A percentile compares a stretch with the other conserved stretches of the same genome.
Evolutionary conservation across 2,329 filamentous ascomycete genomes (phyloP).

Genomic region (Penicillium polonicum): DNA sequence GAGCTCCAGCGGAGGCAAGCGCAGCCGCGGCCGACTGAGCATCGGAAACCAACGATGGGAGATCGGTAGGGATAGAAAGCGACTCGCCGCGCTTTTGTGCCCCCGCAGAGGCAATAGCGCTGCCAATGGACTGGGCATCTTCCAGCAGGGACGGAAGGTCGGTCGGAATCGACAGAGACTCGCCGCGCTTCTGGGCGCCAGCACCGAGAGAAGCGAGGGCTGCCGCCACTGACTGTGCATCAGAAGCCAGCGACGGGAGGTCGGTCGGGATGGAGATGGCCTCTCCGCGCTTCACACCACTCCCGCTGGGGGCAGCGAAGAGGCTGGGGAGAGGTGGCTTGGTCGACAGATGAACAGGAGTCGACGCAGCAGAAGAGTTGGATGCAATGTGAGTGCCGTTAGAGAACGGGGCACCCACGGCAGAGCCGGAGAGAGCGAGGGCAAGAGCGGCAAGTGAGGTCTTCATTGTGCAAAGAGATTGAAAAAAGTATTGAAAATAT

Average conservation of each 20-base stretch:
- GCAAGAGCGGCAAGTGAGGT: conserved; percentile 13
- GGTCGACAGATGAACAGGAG: conserved; percentile 6
- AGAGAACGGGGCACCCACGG: conserved; percentile 17
- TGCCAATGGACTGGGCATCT: conserved; percentile 11
- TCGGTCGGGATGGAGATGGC: conserved; percentile 9
- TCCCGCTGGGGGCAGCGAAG: not conserved
- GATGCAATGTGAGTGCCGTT: conserved; percentile 10
- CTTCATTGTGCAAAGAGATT: conserved; percentile 16
- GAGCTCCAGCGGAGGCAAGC: not conserved
- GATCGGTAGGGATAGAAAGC: conserved; percentile 9
- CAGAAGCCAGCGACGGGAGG: conserved; percentile 9
- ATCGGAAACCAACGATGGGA: conserved; percentile 8
- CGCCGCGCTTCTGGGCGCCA: conserved; percentile 8
- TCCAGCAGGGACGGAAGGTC: conserved; percentile 9
- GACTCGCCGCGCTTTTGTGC: conserved; percentile 9
- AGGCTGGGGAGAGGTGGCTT: conserved; percentile 1
- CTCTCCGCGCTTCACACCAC: conserved; percentile 6
- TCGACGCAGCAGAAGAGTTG: conserved; percentile 3
- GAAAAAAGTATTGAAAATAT: not conserved
- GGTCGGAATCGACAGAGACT: conserved; percentile 6
- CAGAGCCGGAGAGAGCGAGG: conserved; percentile 17
- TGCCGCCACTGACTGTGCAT: not conserved
- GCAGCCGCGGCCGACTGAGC: not conserved
- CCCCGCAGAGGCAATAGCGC: conserved; percentile 5
- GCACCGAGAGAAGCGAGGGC: not conserved